Percentiles rank a stretch among this genome's conserved stretches.
phyloP scores from a whole-genome alignment of 2,329 filamentous ascomycete genomes.

The Phialemonium atrogriseum region DNA sequence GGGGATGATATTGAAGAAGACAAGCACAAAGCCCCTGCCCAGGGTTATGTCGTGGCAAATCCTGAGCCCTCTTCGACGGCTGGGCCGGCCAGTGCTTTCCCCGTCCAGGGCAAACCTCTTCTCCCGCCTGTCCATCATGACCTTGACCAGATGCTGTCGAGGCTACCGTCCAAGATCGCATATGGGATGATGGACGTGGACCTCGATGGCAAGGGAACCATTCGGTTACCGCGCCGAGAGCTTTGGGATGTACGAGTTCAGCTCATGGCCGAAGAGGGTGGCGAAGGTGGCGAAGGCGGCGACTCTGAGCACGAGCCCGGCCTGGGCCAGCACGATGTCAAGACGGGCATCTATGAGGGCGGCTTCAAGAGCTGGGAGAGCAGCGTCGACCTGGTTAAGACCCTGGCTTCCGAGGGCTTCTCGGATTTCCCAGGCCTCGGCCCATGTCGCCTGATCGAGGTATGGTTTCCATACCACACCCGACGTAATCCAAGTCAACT shows the following conservation, averaged over 20 bases:
- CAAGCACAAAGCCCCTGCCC: slow-evolving; percentile 21
- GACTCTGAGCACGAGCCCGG: slow-evolving; percentile 33
- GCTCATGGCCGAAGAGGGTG: slow-evolving; percentile 64
- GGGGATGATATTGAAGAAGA: slow-evolving; percentile 57
- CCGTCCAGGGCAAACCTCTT: slow-evolving; percentile 52
- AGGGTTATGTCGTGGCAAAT: slow-evolving; percentile 2
- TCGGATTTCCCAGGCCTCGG: slow-evolving; percentile 22
- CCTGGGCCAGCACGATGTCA: slow-evolving; percentile 64
- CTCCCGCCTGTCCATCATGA: slow-evolving; percentile 45
- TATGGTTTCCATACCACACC: slow-evolving; percentile 21
- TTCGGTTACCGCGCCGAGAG: slow-evolving; percentile 62
- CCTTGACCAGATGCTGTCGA: slow-evolving; percentile 40
- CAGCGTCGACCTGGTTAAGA: slow-evolving; percentile 68
- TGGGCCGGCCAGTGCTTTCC: slow-evolving; percentile 42
- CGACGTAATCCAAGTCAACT: slow-evolving; percentile 9
- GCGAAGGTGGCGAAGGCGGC: slow-evolving; percentile 24
- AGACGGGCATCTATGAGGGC: slow-evolving; percentile 75
- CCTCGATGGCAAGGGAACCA: slow-evolving; percentile 44
- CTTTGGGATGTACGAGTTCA: slow-evolving; percentile 76
- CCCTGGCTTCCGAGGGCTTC: slow-evolving; percentile 38
- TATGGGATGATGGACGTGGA: slow-evolving; percentile 55
- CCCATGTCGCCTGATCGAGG: slow-evolving; percentile 43
- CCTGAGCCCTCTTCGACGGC: slow-evolving; percentile 4
- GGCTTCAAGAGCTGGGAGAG: slow-evolving; percentile 90
- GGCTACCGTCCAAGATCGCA: slow-evolving; percentile 65